Percentiles rank a stretch among this genome's conserved stretches.
Evolutionary conservation across 805 yeast species (phyloP).

Genomic region (Komagataella kurtzmanii): DNA sequence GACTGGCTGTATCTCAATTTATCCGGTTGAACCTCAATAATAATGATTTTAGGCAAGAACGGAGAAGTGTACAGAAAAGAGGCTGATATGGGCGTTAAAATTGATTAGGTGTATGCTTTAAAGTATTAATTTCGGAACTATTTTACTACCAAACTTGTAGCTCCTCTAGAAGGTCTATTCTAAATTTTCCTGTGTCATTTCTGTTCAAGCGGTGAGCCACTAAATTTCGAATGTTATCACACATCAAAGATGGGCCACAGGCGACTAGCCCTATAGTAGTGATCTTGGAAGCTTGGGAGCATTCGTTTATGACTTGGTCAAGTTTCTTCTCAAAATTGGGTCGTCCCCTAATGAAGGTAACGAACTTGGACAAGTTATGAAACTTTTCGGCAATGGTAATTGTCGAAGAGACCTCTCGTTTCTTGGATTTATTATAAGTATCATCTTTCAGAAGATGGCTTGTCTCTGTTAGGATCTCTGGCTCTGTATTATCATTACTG

Average conservation of each 20-base stretch:
- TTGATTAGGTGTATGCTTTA: background rate
- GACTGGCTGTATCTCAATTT: background rate
- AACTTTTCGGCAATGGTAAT: slow-evolving; percentile 2
- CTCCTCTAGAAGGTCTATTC: slow-evolving; percentile 46
- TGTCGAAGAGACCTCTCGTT: background rate
- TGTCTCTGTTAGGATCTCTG: background rate
- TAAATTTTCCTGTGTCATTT: slow-evolving; percentile 15
- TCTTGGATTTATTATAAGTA: background rate
- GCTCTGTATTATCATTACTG: background rate
- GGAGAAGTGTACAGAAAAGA: no score
- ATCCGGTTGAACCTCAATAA: no score
- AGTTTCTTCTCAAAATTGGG: slow-evolving; percentile 22
- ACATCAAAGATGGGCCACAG: slow-evolving; percentile 43
- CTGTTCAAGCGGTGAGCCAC: slow-evolving; percentile 16
- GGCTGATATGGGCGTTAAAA: background rate
- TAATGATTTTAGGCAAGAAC: no score
- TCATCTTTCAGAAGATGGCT: background rate
- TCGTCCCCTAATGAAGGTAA: slow-evolving; percentile 29
- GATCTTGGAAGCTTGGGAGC: slow-evolving; percentile 18
- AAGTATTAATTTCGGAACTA: background rate
- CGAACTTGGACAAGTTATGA: slow-evolving; percentile 16
- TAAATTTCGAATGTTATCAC: slow-evolving; percentile 34
- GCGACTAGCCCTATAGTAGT: slow-evolving; percentile 27
- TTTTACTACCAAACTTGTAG: slow-evolving; percentile 37
- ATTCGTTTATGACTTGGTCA: slow-evolving; percentile 21